Evolutionary conservation across 1,284 basidiomycete species (phyloP).

Genomic region (Hymenochaete sp.): DNA sequence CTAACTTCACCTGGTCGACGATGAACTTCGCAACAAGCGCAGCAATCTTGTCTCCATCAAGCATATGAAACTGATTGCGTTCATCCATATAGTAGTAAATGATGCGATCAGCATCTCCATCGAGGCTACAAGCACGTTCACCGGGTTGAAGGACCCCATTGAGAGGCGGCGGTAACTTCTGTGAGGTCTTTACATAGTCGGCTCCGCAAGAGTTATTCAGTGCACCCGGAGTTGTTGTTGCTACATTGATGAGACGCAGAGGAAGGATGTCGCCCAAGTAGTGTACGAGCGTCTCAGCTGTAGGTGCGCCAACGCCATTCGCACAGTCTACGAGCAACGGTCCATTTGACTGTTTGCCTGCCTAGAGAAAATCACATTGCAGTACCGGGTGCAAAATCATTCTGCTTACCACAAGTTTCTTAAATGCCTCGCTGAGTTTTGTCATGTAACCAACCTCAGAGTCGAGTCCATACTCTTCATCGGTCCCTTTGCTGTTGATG

Average conservation of each 20-base stretch:
- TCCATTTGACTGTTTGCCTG: constrained; percentile 49
- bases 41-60: constrained; percentile 99
- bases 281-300: constrained; percentile 50
- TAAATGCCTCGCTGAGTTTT: constrained; percentile 83
- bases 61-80: constrained; percentile 73
- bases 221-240: constrained; percentile 56
- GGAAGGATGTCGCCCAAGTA: constrained; percentile 49
- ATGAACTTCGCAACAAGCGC: constrained; percentile 91
- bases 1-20: constrained; percentile 78
- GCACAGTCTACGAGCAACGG: constrained; percentile 90
- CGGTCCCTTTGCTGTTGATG: constrained; percentile 76
- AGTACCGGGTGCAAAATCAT: not conserved
- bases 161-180: constrained; percentile 74
- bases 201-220: constrained; percentile 90
- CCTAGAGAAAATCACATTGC: constrained; percentile 28
- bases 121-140: constrained; percentile 85
- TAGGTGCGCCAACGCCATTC: constrained; percentile 88
- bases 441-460: constrained; percentile 81
- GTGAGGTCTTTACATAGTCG: constrained; percentile 94
- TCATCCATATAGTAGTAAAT: constrained; percentile 92
- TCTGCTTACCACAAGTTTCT: constrained; percentile 65
- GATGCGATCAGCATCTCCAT: constrained; percentile 96
- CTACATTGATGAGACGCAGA: constrained; percentile 60
- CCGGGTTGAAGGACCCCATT: constrained; percentile 50
- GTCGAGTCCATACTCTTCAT: constrained; percentile 75